Evolutionary conservation across 345 rosid genomes (phyloP), one percentile per base, ranked within the genome.

Genomic region (Mangifera indica): DNA sequence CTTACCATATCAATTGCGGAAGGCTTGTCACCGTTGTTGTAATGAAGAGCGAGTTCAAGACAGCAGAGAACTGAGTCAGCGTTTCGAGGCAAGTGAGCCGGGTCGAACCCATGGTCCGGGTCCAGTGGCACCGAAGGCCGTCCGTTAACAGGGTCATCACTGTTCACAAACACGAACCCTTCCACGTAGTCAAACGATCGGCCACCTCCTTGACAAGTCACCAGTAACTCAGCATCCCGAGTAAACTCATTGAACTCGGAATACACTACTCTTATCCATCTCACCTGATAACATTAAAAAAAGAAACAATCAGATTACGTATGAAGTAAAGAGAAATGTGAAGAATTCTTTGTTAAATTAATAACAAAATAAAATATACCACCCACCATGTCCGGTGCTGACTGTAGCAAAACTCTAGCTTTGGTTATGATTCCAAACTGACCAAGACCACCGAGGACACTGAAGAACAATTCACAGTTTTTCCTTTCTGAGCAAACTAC

Each of bases 351-450:
- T 15, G n/a, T 3, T 32, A 3, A 2, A 7, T 3, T 0, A 21
- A 34, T n/a, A 29, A 32, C 37, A 34, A 34, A 1, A 22, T 2
- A 18, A 34, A 15, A 63, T 44, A n/a, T n/a, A n/a, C n/a, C 18
- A 72, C 75, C 14, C 13, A 94, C 98, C 97, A 80, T 90, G 70
- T 90, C 88, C 6, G 98, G 98, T 10, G 95, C 97, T 42, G 86
- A 71, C 72, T 90, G 87, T 12, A 94, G 83, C 81, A 75, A 70
- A 69, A 94, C 75, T 66, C 90, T 83, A 13, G 98, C 98, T 76
- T 93, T 69, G 64, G 97, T 90, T 32, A 94, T 90, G 78, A 94
- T 84, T 46, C 98, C 98, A 49, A 94, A 94, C 74, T 94, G 98
- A 10, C 98, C 98, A 42, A 94, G 89, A 9, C 98, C 98, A 29